A percentile compares a stretch with the other conserved stretches of the same genome.
phyloP scores from a whole-genome alignment of 2,329 filamentous ascomycete genomes.

The Ophiosphaerella narmari region DNA sequence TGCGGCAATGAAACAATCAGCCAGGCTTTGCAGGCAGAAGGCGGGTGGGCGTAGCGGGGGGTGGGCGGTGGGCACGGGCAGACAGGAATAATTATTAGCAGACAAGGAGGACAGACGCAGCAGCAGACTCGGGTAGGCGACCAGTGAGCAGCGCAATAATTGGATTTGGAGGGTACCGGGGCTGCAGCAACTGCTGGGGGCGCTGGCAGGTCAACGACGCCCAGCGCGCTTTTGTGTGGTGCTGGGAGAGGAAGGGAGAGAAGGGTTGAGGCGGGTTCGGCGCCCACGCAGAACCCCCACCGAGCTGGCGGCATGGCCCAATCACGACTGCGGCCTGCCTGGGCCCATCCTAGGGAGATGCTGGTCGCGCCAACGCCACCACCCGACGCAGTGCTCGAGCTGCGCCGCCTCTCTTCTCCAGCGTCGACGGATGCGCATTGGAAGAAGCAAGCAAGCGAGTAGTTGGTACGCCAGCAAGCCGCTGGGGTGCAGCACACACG shows the following conservation, averaged over 20 bases:
- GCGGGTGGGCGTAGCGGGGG: not conserved
- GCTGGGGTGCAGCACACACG: not conserved
- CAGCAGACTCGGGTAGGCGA: constrained; percentile 5
- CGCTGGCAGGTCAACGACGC: constrained; percentile 21
- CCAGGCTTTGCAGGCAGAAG: not conserved
- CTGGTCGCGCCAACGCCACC: constrained; percentile 11
- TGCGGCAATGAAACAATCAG: constrained; percentile 2
- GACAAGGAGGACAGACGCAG: not conserved
- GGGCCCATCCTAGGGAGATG: constrained; percentile 11
- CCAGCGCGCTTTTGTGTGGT: too few relatives aligned
- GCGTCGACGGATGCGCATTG: not conserved
- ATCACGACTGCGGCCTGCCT: constrained; percentile 13
- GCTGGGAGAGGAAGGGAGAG: not conserved
- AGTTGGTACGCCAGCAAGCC: not conserved
- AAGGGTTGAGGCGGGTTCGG: constrained; percentile 9
- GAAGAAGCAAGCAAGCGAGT: not conserved
- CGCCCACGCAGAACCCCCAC: constrained; percentile 28
- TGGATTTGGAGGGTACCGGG: constrained; percentile 20
- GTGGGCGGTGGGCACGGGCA: constrained; percentile 4
- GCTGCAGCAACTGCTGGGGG: constrained; percentile 26
- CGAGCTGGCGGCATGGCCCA: constrained; percentile 11
- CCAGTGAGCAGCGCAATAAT: constrained; percentile 32
- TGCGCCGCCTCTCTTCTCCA: too few relatives aligned
- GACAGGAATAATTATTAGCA: not conserved
- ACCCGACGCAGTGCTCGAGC: constrained; percentile 1